These are phyloP conservation scores for Ascochyta pisi DNA, from an alignment of 2,329 filamentous ascomycete genomes.

Conservation along the genomic window DNA sequence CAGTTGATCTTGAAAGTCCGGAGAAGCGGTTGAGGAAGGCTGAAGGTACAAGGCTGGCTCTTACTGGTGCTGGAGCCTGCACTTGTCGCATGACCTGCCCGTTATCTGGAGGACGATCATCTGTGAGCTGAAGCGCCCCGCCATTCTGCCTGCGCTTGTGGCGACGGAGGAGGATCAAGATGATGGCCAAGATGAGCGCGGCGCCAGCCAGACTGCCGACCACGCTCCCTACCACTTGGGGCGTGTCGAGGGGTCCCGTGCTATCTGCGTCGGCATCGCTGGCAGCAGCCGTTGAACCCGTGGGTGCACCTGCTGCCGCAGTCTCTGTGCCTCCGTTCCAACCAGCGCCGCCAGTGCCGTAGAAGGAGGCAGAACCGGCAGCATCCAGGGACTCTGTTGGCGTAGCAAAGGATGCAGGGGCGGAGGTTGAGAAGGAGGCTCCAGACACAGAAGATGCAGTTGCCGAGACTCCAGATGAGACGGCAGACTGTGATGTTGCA, in stretches of 20 bases:
- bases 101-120: constrained; percentile 32
- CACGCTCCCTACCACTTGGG: constrained; percentile 67
- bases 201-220: constrained; percentile 67
- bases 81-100: constrained; percentile 48
- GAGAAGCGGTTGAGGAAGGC: constrained; percentile 49
- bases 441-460: not conserved
- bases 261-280: constrained; percentile 15
- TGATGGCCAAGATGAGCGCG: constrained; percentile 57
- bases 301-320: constrained; percentile 24
- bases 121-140: constrained; percentile 41
- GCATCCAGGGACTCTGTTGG: constrained; percentile 13
- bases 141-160: constrained; percentile 52
- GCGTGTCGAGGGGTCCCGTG: constrained; percentile 52
- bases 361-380: constrained; percentile 9
- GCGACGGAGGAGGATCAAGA: constrained; percentile 61
- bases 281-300: constrained; percentile 20
- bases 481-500: not conserved
- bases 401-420: not conserved
- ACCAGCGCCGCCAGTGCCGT: constrained; percentile 7
- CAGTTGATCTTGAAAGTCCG: constrained; percentile 47
- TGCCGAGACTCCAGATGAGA: constrained; percentile 4
- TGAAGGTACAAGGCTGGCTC: constrained; percentile 50
- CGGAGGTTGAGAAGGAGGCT: not conserved
- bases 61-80: constrained; percentile 42
- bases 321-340: constrained; percentile 9